Percentiles rank a stretch among this genome's conserved stretches.
Conservation (phyloP, 2,329 filamentous ascomycete genomes). For the Nectriaceae sp. region DNA sequence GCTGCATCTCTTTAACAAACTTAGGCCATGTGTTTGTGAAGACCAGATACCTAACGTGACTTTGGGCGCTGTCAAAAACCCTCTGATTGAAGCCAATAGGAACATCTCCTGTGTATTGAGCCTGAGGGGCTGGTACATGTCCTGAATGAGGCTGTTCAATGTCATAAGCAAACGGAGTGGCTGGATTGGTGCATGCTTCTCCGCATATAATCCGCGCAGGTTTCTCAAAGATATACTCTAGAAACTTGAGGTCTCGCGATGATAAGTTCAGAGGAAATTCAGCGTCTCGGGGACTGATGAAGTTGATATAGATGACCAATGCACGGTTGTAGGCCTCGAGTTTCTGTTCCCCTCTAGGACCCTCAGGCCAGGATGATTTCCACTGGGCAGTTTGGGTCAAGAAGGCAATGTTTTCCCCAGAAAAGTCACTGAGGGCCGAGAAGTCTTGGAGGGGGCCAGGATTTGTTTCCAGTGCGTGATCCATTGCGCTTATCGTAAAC, state of each 20-base stretch:
- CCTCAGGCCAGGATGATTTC: slow-evolving; percentile 41
- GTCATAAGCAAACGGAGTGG: slow-evolving; percentile 38
- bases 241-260: slow-evolving; percentile 49
- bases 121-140: slow-evolving; percentile 6
- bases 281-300: slow-evolving; percentile 60
- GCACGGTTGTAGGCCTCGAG: slow-evolving; percentile 58
- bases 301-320: slow-evolving; percentile 61
- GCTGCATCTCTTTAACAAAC: too few relatives aligned
- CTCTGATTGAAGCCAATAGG: slow-evolving; percentile 48
- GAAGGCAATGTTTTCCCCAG: slow-evolving; percentile 71
- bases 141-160: not conserved
- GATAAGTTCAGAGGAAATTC: slow-evolving; percentile 68
- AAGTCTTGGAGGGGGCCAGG: slow-evolving; percentile 63
- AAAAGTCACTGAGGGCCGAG: slow-evolving; percentile 67
- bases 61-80: slow-evolving; percentile 61
- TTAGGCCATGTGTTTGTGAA: too few relatives aligned
- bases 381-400: slow-evolving; percentile 59
- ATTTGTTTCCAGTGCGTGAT: slow-evolving; percentile 61
- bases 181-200: slow-evolving; percentile 37
- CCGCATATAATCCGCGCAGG: slow-evolving; percentile 47
- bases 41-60: slow-evolving; percentile 68
- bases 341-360: not conserved
- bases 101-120: slow-evolving; percentile 43
- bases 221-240: slow-evolving; percentile 57
- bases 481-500: slow-evolving; percentile 62